Evolutionary conservation across 2,329 filamentous ascomycete species (phyloP), one percentile per base, ranked within the genome.

Genomic region (Epichloe hybrida): DNA sequence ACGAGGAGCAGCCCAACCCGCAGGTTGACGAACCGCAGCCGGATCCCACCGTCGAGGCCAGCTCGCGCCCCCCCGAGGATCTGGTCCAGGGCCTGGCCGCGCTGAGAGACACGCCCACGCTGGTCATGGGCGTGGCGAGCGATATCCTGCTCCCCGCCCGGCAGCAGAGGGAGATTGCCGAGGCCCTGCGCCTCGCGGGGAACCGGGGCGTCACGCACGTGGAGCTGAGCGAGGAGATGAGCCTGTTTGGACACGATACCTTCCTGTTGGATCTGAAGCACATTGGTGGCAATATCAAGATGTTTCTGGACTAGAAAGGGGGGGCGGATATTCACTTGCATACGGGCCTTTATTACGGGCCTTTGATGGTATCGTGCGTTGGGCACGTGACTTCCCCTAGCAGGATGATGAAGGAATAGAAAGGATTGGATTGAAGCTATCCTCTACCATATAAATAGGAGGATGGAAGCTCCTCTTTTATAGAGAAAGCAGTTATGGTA

Each of bases 131-230:
- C 36, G 93, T 97, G 4, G 88, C 88, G 0, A 96, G 88, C 59
- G 93, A 98, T 64, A 97, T 96, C 47, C 71, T 98, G 37, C 98
- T 98, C 69, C 93, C 93, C 0, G 89, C 93, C 0, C 98, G 93
- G 91, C 93, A 98, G 71, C 93, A 98, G 71, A 80, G 87, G 49
- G 93, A 98, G 67, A 83, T 98, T 54, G 91, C 90, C 3, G 83
- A 91, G 61, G 85, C 91, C 3, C 72, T 98, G 56, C 79, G 81
- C 53, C 76, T 79, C 36, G 79, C 78, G 0, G 93, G 93, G 0
- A 97, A 95, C 62, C 75, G 79, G 54, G 80, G 78, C 35, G 90
- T 98, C 0, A 84, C 82, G 43, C 89, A 98, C 66, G 79, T 93
- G 13, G 93, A 98, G 71, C 72, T 98, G 47, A 93, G 90, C 36